phyloP scores from a whole-genome alignment of 371 early-diverging fungal species.

The Lichtheimia ornata region DNA sequence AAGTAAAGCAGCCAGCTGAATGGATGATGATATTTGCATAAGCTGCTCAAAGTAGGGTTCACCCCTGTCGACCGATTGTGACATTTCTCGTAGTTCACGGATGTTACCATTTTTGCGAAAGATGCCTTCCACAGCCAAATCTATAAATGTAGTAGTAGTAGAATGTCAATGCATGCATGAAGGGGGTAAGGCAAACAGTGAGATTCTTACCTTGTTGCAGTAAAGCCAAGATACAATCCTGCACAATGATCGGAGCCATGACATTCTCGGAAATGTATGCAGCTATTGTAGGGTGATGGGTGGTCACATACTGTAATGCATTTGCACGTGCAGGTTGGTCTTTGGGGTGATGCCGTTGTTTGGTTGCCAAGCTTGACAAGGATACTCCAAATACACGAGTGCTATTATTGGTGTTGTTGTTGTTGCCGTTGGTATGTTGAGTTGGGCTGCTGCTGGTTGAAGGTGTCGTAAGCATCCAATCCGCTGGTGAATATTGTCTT shows the following conservation, averaged over 20 bases:
- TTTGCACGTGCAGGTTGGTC: conserved; percentile 40
- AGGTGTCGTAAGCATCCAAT: too few relatives aligned
- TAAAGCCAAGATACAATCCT: conserved; percentile 74
- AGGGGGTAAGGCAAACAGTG: too few relatives aligned
- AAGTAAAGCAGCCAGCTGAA: conserved; percentile 89
- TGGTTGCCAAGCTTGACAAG: not conserved
- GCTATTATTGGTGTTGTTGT: not conserved
- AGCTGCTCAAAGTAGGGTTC: not conserved
- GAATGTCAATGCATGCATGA: too few relatives aligned
- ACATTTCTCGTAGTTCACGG: conserved; percentile 75
- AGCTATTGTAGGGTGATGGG: conserved; percentile 28
- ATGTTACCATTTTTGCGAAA: conserved; percentile 98
- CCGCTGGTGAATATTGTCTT: too few relatives aligned
- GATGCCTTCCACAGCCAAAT: conserved; percentile 89
- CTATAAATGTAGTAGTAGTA: conserved; percentile 44
- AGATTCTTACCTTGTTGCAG: conserved; percentile 68
- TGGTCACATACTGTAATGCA: not conserved
- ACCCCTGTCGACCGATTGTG: conserved; percentile 76
- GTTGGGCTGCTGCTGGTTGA: conserved; percentile 43
- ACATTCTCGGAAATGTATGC: not conserved
- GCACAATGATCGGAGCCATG: conserved; percentile 38
- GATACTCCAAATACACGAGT: conserved; percentile 19
- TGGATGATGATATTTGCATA: conserved; percentile 44
- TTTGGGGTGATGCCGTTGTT: conserved; percentile 68
- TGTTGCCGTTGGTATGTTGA: conserved; percentile 56